phyloP scores from a whole-genome alignment of 1,284 basidiomycete species.

The Cutaneotrichosporon dermatis region DNA sequence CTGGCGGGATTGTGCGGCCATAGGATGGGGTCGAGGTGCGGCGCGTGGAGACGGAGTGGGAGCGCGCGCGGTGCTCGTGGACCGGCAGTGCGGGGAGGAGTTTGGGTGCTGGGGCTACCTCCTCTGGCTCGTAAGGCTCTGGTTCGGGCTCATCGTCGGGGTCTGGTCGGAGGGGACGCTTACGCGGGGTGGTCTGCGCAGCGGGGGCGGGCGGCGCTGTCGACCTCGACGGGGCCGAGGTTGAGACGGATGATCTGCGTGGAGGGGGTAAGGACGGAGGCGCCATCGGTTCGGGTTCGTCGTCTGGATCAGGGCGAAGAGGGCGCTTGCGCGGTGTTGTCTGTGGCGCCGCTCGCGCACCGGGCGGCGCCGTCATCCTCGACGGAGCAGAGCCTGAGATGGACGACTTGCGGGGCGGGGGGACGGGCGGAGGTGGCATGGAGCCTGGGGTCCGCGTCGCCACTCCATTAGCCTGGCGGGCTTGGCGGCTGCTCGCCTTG shows the following conservation, averaged over 20 bases:
- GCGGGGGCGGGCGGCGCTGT: background rate
- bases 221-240: background rate
- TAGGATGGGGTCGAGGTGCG: background rate
- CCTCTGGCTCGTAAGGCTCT: too few species aligned
- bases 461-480: too few species aligned
- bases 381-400: background rate
- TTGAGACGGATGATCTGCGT: too few species aligned
- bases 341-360: background rate
- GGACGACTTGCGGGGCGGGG: background rate
- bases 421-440: background rate
- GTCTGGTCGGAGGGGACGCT: background rate
- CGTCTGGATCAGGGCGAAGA: background rate
- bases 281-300: too few species aligned
- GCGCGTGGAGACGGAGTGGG: background rate
- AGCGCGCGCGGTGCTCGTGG: background rate
- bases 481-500: background rate
- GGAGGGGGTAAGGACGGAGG: too few species aligned
- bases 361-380: too few species aligned
- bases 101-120: too few species aligned
- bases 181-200: constrained; percentile 6
- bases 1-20: background rate
- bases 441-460: too few species aligned
- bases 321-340: constrained; percentile 8
- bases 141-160: background rate
- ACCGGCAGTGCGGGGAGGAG: background rate